Conservation (phyloP, 2,329 filamentous ascomycete genomes). For the Microcyclospora pomicola region DNA sequence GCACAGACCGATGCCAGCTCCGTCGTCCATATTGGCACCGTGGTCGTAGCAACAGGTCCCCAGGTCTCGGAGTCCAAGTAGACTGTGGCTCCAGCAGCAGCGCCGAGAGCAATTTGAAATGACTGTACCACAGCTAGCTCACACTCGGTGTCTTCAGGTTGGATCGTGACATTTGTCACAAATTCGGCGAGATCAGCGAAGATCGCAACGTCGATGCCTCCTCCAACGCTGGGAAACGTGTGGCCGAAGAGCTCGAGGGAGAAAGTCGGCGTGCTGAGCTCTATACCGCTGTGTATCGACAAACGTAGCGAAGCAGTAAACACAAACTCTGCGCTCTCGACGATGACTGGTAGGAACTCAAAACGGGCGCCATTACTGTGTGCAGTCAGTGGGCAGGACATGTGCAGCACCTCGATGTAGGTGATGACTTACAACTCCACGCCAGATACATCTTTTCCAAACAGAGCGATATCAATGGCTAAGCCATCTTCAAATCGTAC, state of each 20-base stretch:
- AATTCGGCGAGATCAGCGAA: constrained; percentile 43
- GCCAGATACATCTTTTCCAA: too few species aligned
- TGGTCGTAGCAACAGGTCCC: constrained; percentile 36
- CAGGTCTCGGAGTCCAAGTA: constrained; percentile 32
- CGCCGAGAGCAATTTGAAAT: constrained; percentile 40
- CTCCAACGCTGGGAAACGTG: constrained; percentile 18
- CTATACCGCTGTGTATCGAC: constrained; percentile 30
- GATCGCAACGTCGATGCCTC: constrained; percentile 36
- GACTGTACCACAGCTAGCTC: constrained; percentile 33
- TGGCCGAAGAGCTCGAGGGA: constrained; percentile 3
- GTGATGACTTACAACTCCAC: too few species aligned
- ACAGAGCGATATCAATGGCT: too few species aligned
- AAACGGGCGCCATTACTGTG: too few species aligned
- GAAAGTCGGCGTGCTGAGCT: neutral
- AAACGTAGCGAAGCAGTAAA: constrained; percentile 37
- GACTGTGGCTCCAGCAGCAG: constrained; percentile 40
- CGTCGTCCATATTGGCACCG: constrained; percentile 41
- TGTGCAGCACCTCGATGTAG: too few species aligned
- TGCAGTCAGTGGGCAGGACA: too few species aligned
- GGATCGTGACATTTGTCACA: constrained; percentile 36
- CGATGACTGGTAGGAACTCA: constrained; percentile 41
- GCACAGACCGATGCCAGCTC: constrained; percentile 35
- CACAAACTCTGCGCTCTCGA: constrained; percentile 32
- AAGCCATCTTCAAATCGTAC: too few species aligned
- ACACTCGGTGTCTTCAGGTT: constrained; percentile 28